Conservation (phyloP, 2,329 filamentous ascomycete genomes). For the Pestalotiopsis sp. region DNA sequence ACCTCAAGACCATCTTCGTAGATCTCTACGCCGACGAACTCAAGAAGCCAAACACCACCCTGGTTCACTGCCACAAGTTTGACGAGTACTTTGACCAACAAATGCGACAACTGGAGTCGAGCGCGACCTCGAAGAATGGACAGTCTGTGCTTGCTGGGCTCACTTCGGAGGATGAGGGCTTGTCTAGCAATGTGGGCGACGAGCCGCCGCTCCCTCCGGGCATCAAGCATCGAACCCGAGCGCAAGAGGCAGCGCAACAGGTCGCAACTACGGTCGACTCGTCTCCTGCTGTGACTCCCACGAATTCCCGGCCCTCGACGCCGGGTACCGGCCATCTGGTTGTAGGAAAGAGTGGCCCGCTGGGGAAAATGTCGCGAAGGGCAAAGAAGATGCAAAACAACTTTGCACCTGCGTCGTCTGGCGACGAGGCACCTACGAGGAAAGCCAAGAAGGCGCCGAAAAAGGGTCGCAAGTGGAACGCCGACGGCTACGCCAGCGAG, state of each 20-base stretch:
- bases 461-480: conserved; percentile 90
- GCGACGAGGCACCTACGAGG: conserved; percentile 72
- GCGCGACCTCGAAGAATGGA: conserved; percentile 33
- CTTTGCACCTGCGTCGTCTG: conserved; percentile 72
- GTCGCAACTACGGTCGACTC: conserved; percentile 62
- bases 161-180: conserved; percentile 34
- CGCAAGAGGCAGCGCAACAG: conserved; percentile 35
- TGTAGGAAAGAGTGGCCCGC: conserved; percentile 73
- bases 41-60: conserved; percentile 76
- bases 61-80: conserved; percentile 78
- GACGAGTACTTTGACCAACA: conserved; percentile 95
- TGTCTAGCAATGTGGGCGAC: conserved; percentile 39
- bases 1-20: conserved; percentile 89
- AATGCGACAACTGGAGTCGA: conserved; percentile 75
- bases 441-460: conserved; percentile 70
- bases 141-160: conserved; percentile 28
- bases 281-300: conserved; percentile 71
- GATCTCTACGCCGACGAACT: conserved; percentile 89
- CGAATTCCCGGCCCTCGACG: conserved; percentile 78
- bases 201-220: conserved; percentile 42
- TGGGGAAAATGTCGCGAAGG: conserved; percentile 77
- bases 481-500: conserved; percentile 84
- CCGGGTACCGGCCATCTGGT: conserved; percentile 69
- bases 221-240: conserved; percentile 42
- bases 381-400: conserved; percentile 69